Base-by-base conservation (phyloP, 2,329 filamentous ascomycete species). In the Hirsutella thompsonii region DNA sequence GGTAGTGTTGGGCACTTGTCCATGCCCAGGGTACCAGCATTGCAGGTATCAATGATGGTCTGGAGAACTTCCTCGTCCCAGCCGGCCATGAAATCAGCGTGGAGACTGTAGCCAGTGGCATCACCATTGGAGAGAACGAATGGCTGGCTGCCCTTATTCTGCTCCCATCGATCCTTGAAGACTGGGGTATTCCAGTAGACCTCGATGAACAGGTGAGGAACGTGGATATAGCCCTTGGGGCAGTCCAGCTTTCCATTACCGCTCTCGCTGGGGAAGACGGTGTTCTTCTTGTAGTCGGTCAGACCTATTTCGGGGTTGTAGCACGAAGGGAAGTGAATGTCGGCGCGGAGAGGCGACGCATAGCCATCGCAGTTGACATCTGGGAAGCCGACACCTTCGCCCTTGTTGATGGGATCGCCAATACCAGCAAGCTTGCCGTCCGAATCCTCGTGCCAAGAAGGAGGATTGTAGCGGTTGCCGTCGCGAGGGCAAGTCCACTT, bases 241-340 rank as follows among this genome's bases (percentile, higher is more conserved):
- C 74, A 79, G 61, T 76, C 68, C 38, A 59, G 49, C 50, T 69
- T 68, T 42, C 71, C 72, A 45, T 66, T 63, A 37, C 57, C 55
- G 20, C 47, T 55, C 37, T 60, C 55, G 3, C 58, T 58, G n/a
- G 81, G 81, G 53, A 74, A 85, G 19, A 63, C 68, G 69, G 81
- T 80, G 65, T 85, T 84, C 49, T 68, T 70, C 53, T 70, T 65
- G 64, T 76, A 77, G 61, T 79, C 68, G 26, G 67, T 61, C 33
- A 79, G 64, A 42, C 73, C 76, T 37, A 70, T 66, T 34, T 69
- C 56, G 23, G 80, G 81, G 58, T 85, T 72, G 70, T 83, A 85
- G 68, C 81, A 85, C 5, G 77, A 79, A 5, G 81, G 81, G 62
- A 85, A 83, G 65, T 82, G 80, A 33, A 84, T 62, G 48, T 85